These are phyloP conservation scores for Neofusicoccum ribis DNA, from an alignment of 2,329 filamentous ascomycete species.

Conservation along the genomic window DNA sequence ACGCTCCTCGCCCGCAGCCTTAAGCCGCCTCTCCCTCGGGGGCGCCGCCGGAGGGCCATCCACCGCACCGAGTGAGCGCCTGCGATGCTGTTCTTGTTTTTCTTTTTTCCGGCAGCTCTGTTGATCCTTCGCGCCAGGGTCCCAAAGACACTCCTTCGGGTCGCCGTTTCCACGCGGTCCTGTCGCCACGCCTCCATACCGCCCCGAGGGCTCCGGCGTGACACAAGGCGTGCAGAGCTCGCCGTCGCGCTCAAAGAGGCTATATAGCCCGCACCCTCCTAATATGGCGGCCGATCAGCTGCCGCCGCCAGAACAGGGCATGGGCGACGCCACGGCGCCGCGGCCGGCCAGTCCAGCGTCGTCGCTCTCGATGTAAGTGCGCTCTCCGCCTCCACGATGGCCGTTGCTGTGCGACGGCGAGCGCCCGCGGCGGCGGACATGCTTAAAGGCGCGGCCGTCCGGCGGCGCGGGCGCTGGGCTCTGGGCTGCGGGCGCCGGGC, in stretches of 20 bases:
- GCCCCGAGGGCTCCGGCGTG: constrained; percentile 1
- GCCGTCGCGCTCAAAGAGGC: neutral
- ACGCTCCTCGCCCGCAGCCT: neutral
- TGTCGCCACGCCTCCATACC: neutral
- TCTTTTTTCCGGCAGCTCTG: neutral
- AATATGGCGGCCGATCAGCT: constrained; percentile 9
- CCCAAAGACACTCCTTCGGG: neutral
- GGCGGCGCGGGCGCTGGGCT: no score
- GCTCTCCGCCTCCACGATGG: neutral
- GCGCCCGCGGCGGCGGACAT: no score
- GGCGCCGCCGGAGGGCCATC: neutral
- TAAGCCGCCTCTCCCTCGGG: neutral
- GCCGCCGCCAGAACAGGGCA: neutral
- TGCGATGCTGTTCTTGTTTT: neutral
- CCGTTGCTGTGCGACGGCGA: constrained; percentile 2
- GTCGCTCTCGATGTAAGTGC: constrained; percentile 15
- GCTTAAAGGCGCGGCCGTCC: no score
- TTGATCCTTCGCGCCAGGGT: constrained; percentile 2
- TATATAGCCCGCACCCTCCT: neutral
- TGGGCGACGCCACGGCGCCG: constrained; percentile 7
- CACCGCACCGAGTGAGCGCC: neutral
- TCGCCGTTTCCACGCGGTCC: neutral
- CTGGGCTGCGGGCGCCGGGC: no score
- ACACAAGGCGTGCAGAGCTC: constrained; percentile 2
- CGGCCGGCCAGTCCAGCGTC: constrained; percentile 9